Evolutionary conservation across 257 asterid species (phyloP).

Genomic region (Mitragyna speciosa): DNA sequence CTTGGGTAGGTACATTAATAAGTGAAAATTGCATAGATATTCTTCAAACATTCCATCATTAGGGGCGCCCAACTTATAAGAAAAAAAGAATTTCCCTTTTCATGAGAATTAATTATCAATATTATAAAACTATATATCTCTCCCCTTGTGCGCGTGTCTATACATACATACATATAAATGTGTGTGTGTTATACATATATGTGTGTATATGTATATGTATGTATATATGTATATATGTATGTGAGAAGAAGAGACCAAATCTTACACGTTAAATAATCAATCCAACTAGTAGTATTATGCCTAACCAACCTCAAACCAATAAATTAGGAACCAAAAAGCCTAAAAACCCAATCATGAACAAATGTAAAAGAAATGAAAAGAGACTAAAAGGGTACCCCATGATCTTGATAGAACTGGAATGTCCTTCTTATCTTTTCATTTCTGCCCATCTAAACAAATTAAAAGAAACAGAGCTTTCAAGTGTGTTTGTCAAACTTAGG

Average conservation of each 20-base stretch:
- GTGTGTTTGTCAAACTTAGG: conserved; percentile 23
- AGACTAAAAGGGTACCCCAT: not conserved
- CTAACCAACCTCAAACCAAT: not conserved
- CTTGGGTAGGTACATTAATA: conserved; percentile 20
- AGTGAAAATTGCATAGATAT: not conserved
- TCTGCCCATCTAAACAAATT: not conserved
- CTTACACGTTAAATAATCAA: not conserved
- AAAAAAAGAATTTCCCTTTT: not conserved
- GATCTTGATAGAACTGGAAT: not conserved
- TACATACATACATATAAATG: no score
- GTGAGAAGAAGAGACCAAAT: no score
- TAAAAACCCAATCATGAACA: not conserved
- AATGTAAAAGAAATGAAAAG: not conserved
- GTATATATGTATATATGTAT: no score
- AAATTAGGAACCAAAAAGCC: not conserved
- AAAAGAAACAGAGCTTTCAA: not conserved
- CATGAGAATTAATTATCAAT: no score
- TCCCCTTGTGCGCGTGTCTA: no score
- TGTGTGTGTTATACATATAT: no score
- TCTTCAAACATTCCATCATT: conserved; percentile 19
- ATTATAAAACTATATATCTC: no score
- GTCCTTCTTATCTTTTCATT: not conserved
- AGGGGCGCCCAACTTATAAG: conserved; percentile 34
- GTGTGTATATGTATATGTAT: no score
- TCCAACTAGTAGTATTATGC: not conserved